A percentile compares a stretch with the other conserved stretches of the same genome.
Evolutionary conservation across 345 rosid genomes (phyloP).

Genomic region (Ailanthus altissimus): DNA sequence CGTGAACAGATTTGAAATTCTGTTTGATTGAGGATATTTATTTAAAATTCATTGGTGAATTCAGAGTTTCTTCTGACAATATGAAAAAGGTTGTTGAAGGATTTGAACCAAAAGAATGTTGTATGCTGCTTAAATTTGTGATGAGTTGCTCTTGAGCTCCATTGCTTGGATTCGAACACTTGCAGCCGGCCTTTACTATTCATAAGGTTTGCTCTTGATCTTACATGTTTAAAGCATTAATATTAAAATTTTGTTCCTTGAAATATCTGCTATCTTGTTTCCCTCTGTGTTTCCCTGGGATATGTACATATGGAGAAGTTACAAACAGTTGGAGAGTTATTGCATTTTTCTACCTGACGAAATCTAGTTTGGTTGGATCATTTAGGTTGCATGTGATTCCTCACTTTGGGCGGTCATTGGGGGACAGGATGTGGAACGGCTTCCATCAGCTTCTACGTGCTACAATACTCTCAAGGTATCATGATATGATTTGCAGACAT

Average conservation of each 20-base stretch:
- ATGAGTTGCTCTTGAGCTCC: conserved; percentile 98
- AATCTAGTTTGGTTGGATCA: conserved; percentile 4
- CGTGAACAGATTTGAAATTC: background rate
- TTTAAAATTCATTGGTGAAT: background rate
- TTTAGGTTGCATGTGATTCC: conserved; percentile 82
- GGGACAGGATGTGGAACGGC: conserved; percentile 96
- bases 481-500: background rate
- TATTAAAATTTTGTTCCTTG: background rate
- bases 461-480: conserved; percentile 95
- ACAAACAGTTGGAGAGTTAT: background rate
- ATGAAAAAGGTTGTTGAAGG: conserved; percentile 74
- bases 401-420: conserved; percentile 92
- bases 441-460: conserved; percentile 99
- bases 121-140: conserved; percentile 94
- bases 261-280: background rate
- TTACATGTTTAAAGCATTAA: background rate
- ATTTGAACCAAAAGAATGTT: conserved; percentile 82
- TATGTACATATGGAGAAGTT: background rate
- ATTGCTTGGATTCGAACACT: conserved; percentile 87
- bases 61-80: conserved; percentile 5
- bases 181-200: conserved; percentile 90
- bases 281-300: background rate
- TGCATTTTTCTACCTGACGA: background rate
- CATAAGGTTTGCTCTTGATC: conserved; percentile 63
- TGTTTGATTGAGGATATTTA: conserved; percentile 1